Percentiles rank a stretch among this genome's conserved stretches.
phyloP scores from a whole-genome alignment of 176 grass and related monocot species.

The Eremochloa ophiuroides region DNA sequence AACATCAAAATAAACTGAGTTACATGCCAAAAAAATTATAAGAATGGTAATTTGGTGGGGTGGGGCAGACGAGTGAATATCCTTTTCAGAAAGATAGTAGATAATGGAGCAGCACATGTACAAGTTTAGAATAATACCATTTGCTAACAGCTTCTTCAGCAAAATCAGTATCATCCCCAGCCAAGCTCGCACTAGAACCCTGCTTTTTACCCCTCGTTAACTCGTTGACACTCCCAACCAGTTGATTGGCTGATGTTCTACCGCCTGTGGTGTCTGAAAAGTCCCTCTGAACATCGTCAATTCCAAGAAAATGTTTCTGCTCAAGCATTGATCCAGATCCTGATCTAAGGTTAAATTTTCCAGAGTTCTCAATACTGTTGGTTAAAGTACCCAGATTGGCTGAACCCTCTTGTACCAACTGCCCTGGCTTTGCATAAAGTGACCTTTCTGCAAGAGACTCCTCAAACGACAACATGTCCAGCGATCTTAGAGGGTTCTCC shows the following conservation, averaged over 20 bases:
- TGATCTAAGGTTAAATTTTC: constrained; percentile 51
- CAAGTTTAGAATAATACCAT: constrained; percentile 47
- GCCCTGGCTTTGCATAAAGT: constrained; percentile 49
- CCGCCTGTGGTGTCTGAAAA: constrained; percentile 43
- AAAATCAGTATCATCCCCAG: constrained; percentile 36
- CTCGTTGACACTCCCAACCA: constrained; percentile 45
- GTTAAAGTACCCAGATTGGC: constrained; percentile 37
- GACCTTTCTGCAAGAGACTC: constrained; percentile 51
- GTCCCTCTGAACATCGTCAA: constrained; percentile 57
- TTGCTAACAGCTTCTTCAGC: constrained; percentile 34
- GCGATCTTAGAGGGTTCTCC: constrained; percentile 47
- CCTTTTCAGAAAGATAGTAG: not conserved
- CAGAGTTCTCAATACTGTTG: constrained; percentile 49
- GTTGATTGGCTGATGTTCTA: constrained; percentile 28
- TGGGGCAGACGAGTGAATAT: not conserved
- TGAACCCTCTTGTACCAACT: constrained; percentile 35
- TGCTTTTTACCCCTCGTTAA: constrained; percentile 42
- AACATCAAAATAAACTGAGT: constrained; percentile 1
- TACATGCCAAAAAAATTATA: not conserved
- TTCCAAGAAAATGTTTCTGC: constrained; percentile 54
- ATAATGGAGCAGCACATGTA: not conserved
- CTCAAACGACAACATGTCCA: constrained; percentile 46
- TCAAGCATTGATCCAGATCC: constrained; percentile 60
- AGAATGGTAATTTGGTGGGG: not conserved
- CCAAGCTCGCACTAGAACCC: constrained; percentile 36